A percentile compares a stretch with the other conserved stretches of the same genome.
Evolutionary conservation across 345 rosid species (phyloP).

Genomic region (Erucastrum elatum): DNA sequence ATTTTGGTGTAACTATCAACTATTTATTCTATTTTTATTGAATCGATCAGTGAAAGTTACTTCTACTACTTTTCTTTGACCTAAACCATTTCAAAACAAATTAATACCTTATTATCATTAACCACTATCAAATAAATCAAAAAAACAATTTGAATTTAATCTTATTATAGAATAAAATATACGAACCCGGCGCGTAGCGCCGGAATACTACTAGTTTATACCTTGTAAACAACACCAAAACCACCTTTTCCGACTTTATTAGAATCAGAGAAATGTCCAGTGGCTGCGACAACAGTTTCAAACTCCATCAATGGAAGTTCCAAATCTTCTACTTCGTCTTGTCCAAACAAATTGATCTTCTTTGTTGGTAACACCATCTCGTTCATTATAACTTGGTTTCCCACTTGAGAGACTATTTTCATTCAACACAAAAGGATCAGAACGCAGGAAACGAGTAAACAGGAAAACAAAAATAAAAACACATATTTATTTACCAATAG

Average conservation of each 20-base stretch:
- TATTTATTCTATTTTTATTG: too few species aligned
- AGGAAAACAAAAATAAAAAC: too few species aligned
- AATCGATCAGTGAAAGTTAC: too few species aligned
- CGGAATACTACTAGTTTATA: too few species aligned
- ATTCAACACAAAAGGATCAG: background rate
- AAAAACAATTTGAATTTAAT: too few species aligned
- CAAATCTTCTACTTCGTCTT: background rate
- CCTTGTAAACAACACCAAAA: background rate
- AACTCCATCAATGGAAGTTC: background rate
- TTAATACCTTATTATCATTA: too few species aligned
- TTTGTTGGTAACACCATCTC: background rate
- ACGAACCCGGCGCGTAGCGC: too few species aligned
- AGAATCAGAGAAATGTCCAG: background rate
- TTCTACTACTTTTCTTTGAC: too few species aligned
- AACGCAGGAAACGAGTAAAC: background rate
- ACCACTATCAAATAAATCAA: too few species aligned
- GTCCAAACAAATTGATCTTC: background rate
- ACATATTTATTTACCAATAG: background rate
- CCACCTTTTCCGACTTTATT: background rate
- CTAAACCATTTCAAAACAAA: too few species aligned
- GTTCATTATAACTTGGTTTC: background rate
- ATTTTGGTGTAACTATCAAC: too few species aligned
- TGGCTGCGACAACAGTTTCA: background rate
- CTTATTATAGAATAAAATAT: too few species aligned
- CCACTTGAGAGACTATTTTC: background rate